Conservation (phyloP, 139 green algal genomes). For the Chlorella vulgaris region DNA sequence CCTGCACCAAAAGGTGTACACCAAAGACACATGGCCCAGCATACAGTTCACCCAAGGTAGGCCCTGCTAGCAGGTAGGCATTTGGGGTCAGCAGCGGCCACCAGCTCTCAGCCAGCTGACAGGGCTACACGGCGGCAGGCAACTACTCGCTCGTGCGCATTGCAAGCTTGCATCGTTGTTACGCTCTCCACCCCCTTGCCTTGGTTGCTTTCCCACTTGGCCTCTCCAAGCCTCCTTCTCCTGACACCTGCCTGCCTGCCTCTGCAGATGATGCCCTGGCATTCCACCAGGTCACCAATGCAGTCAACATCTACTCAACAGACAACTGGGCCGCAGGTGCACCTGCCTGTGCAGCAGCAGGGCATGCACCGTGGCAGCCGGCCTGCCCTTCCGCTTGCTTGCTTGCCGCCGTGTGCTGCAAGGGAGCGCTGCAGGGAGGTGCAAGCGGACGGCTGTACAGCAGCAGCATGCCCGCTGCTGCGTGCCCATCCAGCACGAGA, state of each 20-base stretch:
- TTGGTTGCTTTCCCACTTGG: too few species aligned
- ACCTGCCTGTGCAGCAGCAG: background rate
- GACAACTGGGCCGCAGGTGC: constrained; percentile 57
- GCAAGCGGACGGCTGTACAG: too few species aligned
- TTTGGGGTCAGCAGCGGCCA: background rate
- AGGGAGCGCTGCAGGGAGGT: too few species aligned
- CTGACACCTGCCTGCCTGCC: background rate
- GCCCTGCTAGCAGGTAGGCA: background rate
- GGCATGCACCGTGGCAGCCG: background rate
- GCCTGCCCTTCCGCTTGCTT: too few species aligned
- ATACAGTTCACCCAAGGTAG: constrained; percentile 68
- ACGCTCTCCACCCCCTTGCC: too few species aligned
- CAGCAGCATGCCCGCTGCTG: too few species aligned
- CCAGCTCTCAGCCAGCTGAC: too few species aligned
- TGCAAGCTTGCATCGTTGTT: too few species aligned
- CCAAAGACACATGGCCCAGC: constrained; percentile 78
- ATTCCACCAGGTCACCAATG: constrained; percentile 81
- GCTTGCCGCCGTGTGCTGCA: too few species aligned
- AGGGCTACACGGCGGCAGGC: too few species aligned
- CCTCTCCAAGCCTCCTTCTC: background rate
- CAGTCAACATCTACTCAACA: constrained; percentile 82
- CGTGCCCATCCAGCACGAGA: too few species aligned
- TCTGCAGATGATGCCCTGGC: constrained; percentile 64
- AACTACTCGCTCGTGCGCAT: too few species aligned
- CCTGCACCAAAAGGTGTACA: constrained; percentile 67